phyloP scores from a whole-genome alignment of 2,329 filamentous ascomycete genomes.

The Penicillium sp. region DNA sequence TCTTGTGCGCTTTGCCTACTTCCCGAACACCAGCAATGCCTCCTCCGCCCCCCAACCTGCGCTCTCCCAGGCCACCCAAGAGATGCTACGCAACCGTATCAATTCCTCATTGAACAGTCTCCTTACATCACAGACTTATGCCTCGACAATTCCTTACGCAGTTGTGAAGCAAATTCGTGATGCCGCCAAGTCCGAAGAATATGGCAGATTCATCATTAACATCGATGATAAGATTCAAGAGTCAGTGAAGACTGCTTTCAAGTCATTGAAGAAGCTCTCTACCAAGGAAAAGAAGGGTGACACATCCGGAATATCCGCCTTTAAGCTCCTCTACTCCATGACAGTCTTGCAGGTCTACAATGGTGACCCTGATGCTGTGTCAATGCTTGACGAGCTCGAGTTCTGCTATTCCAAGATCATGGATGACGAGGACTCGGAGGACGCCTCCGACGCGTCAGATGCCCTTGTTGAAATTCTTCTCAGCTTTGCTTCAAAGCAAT shows the following conservation, averaged over 20 bases:
- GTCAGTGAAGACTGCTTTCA: constrained; percentile 44
- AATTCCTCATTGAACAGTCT: constrained; percentile 56
- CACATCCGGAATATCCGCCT: constrained; percentile 54
- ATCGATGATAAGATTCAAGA: constrained; percentile 48
- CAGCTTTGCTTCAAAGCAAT: constrained; percentile 84
- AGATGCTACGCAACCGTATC: constrained; percentile 55
- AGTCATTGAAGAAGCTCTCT: constrained; percentile 38
- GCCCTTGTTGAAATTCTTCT: constrained; percentile 83
- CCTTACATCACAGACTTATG: constrained; percentile 42
- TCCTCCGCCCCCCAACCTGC: constrained; percentile 43
- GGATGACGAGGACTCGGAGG: constrained; percentile 52
- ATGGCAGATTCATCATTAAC: constrained; percentile 48
- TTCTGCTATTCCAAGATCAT: constrained; percentile 68
- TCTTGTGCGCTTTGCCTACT: constrained; percentile 53
- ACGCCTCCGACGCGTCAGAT: constrained; percentile 58
- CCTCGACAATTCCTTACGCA: constrained; percentile 38
- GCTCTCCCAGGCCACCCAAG: constrained; percentile 49
- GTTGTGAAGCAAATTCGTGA: constrained; percentile 44
- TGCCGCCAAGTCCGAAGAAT: constrained; percentile 34
- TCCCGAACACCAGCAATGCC: constrained; percentile 37
- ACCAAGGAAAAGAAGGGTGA: constrained; percentile 50
- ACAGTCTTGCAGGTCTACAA: constrained; percentile 88
- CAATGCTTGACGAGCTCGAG: constrained; percentile 78
- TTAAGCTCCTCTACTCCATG: constrained; percentile 79
- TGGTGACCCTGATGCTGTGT: constrained; percentile 80